Base-by-base conservation (phyloP, 805 yeast species). In the Jamesozyma hellenica region DNA sequence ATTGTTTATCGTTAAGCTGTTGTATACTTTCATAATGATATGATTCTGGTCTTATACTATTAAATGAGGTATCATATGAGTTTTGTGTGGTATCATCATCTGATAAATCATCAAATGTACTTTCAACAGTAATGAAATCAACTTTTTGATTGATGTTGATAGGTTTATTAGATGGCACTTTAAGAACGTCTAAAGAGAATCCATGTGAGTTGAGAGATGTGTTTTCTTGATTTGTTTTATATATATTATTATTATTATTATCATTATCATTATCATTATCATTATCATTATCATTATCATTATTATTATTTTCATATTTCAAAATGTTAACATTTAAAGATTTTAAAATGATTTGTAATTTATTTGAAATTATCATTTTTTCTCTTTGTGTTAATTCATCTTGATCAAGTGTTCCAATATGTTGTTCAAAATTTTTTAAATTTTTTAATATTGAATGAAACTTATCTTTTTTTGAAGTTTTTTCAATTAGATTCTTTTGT, bases 1-100 rank as follows among this genome's bases (percentile, higher is more conserved):
- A 36, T 36, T 59, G 61, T 21, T 52, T 56, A 42, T 60, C 64
- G 27, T 40, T 39, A 14, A 40, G 33, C 37, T 37, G 39, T 23
- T 30, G 34, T 17, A 34, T 21, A 14, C 36, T 35, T 33, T 25
- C 29, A 30, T 31, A 31, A 25, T 28, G 35, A 2, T 28, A 16
- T 12, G 35, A 40, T 19, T 19, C 14, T 25, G 19, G 34, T 21
- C 21, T n/a, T 29, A 19, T 4, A n/a, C n/a, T n/a, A 14, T 11
- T 14, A 16, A 10, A 16, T 17, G 34, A 7, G 12, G n/a, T 31
- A 13, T 31, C 23, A 13, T 29, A 18, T 32, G 17, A 21, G 4
- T 19, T 14, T 8, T 32, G 28, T 16, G 19, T 21, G 28, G 17
- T 32, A 8, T 32, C 28, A 11, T 25, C 23, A 33, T 28, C 35